These are phyloP conservation scores for Alectoria sarmentosa DNA, from an alignment of 495 filamentous ascomycete species.

Conservation along the genomic window DNA sequence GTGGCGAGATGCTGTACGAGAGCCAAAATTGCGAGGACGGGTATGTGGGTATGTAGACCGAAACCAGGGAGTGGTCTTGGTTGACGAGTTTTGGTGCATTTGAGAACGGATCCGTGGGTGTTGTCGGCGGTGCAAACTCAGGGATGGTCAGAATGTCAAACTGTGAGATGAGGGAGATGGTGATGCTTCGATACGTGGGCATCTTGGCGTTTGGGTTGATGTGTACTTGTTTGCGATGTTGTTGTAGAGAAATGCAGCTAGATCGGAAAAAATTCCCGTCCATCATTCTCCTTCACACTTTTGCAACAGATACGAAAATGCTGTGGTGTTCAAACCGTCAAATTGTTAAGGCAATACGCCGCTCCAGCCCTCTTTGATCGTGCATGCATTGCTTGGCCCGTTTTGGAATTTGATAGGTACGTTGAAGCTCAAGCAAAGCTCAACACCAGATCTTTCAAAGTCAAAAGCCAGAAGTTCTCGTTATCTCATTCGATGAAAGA, in stretches of 20 bases:
- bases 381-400: neutral
- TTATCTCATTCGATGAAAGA: neutral
- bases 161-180: conserved; percentile 22
- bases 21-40: conserved; percentile 37
- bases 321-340: neutral
- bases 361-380: neutral
- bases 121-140: conserved; percentile 23
- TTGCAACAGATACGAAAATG: neutral
- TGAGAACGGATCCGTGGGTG: conserved; percentile 25
- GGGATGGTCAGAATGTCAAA: conserved; percentile 20
- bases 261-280: neutral
- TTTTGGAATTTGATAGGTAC: too few relatives aligned
- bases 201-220: conserved; percentile 8
- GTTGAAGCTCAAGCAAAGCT: neutral
- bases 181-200: conserved; percentile 28
- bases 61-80: conserved; percentile 23
- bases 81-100: conserved; percentile 17
- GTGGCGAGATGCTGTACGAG: conserved; percentile 31
- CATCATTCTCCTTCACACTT: neutral
- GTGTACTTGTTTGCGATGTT: neutral
- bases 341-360: neutral
- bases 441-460: neutral
- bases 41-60: conserved; percentile 30
- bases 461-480: neutral
- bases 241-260: neutral